These are phyloP conservation scores for Euryodendron excelsum DNA, from an alignment of 148 eudicot species.

Conservation along the genomic window DNA sequence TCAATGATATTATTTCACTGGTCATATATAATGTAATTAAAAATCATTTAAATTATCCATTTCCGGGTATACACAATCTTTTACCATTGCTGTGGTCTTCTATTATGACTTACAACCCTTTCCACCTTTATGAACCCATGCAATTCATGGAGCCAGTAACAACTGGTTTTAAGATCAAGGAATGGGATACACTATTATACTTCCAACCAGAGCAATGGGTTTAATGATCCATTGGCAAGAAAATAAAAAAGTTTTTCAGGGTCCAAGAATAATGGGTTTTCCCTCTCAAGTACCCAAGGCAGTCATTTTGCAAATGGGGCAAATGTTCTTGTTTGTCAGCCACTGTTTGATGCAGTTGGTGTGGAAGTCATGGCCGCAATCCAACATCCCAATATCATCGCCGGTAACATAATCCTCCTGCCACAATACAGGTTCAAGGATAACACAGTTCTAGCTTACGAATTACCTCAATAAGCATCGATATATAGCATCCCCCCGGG, in stretches of 20 bases:
- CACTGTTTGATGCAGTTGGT: slow-evolving; percentile 62
- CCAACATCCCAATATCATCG: slow-evolving; percentile 55
- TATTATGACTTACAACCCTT: not conserved
- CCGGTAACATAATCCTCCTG: slow-evolving; percentile 60
- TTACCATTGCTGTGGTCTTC: not conserved
- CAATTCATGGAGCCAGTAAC: slow-evolving; percentile 10
- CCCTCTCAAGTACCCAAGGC: slow-evolving; percentile 35
- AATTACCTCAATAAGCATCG: not conserved
- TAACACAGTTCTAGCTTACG: not conserved
- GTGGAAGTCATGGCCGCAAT: slow-evolving; percentile 76
- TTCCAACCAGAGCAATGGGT: slow-evolving; percentile 10
- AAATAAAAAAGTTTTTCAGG: not conserved
- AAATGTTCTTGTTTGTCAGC: slow-evolving; percentile 56
- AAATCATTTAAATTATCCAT: slow-evolving; percentile 8
- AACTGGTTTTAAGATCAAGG: not conserved
- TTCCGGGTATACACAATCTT: slow-evolving; percentile 7
- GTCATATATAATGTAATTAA: not conserved
- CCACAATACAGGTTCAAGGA: not conserved
- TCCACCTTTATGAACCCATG: slow-evolving; percentile 15
- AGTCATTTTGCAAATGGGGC: slow-evolving; percentile 66
- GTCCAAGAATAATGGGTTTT: not conserved
- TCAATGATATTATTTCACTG: slow-evolving; percentile 6
- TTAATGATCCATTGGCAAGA: slow-evolving; percentile 4
- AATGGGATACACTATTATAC: slow-evolving; percentile 2
- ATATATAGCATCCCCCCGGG: too few relatives aligned